Base-by-base conservation (phyloP, 139 green algal species). In the Protoeuglena noctilucae region DNA sequence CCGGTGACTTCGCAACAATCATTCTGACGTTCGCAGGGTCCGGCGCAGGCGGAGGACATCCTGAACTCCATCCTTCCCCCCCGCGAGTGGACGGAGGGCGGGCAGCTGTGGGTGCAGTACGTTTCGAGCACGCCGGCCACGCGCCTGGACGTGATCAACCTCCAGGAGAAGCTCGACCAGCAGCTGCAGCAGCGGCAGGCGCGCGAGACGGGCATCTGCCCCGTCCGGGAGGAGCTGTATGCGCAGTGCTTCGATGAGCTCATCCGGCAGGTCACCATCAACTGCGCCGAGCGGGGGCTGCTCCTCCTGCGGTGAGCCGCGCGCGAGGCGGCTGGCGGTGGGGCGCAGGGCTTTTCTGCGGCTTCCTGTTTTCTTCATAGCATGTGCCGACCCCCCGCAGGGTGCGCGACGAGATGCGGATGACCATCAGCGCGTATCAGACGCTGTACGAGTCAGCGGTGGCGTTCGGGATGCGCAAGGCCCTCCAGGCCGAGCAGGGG, bases 191-290 rank as follows among this genome's bases (percentile, higher is more conserved):
- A 87, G 59, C 61, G 82, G 26, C 75, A 91, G 77, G 83, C 83
- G 19, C 59, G 83, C 1, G 81, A 90, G 65, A 90, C 81, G 22
- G 83, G 83, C 61, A 89, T 93, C 45, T 93, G 83, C 70, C 83
- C 83, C 57, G 76, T 93, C 22, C 72, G 83, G 1, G 81, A 90
- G 70, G 83, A 93, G 77, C 79, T 93, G 26, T 93, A 93, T 50
- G 76, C 73, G 14, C 83, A 93, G 67, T 82, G 71, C 54, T 80
- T 86, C 64, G 80, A 86, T 51, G 77, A 88, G 70, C 67, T 88
- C 12, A 84, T 88, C 41, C 66, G 79, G 2, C 54, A 71, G 53
- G 80, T 89, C 17, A 87, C 83, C 28, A 84, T 89, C 67, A 89
- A 85, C 73, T 93, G 80, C 49, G 80, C 83, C 6, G 83, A 93